Conservation (phyloP, 495 filamentous ascomycete species). For the Xylaria castorea region DNA sequence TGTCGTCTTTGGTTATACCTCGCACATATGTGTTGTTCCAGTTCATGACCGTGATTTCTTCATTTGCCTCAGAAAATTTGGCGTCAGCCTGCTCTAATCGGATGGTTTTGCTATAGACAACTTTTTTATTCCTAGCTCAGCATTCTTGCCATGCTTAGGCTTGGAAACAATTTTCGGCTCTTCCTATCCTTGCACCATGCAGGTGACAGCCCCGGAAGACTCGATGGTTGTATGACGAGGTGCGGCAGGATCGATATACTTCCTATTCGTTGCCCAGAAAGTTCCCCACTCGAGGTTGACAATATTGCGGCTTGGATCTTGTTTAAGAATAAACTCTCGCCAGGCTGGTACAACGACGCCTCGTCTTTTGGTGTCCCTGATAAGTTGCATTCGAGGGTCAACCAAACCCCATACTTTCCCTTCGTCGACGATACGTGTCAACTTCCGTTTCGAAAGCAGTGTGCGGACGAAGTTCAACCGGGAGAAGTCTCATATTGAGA, state of each 20-base stretch:
- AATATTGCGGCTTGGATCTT: conserved; percentile 81
- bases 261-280: conserved; percentile 88
- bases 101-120: conserved; percentile 68
- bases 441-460: conserved; percentile 79
- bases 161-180: conserved; percentile 65
- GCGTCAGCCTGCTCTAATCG: conserved; percentile 81
- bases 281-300: conserved; percentile 79
- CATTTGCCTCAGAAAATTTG: conserved; percentile 70
- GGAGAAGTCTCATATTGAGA: conserved; percentile 77
- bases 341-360: conserved; percentile 85
- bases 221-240: conserved; percentile 75
- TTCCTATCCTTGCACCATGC: conserved; percentile 30
- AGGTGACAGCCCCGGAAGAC: conserved; percentile 40
- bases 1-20: conserved; percentile 62
- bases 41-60: conserved; percentile 87
- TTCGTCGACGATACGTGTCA: conserved; percentile 73
- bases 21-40: conserved; percentile 86
- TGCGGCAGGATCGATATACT: conserved; percentile 81
- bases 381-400: conserved; percentile 82
- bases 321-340: conserved; percentile 80
- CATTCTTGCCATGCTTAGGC: conserved; percentile 76
- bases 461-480: conserved; percentile 80
- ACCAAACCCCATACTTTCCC: conserved; percentile 82
- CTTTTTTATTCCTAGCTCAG: conserved; percentile 75
- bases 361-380: conserved; percentile 77